Evolutionary conservation across 1,284 basidiomycete genomes (phyloP), one percentile per base, ranked within the genome.

Genomic region (Cryptococcus wingfieldii): DNA sequence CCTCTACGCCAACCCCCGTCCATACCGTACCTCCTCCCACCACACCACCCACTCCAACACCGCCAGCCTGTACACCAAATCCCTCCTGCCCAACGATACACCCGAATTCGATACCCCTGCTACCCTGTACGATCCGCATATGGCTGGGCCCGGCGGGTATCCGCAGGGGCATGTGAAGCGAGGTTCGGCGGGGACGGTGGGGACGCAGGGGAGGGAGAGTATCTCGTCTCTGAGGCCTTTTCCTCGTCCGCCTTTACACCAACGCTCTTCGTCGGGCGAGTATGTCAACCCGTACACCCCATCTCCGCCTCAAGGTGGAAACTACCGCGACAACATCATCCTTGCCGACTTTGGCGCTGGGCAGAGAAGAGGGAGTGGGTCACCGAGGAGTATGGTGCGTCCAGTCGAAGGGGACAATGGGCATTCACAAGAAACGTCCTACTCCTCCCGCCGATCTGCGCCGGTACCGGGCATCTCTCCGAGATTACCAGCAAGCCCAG

Each of bases 81-180:
- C 56, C 10, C 45, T 47, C n/a, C 41, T 23, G 18, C 42, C 37
- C 43, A 46, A 28, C 10, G 55, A 60, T n/a, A 55, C 62, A 23
- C 62, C 62, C 8, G 61, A 58, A 1, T 63, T 55, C 39, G 61
- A 60, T 31, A 56, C 61, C 19, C 61, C 61, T 12, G 52, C 53
- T 0, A 61, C 59, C 6, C 42, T 63, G 13, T 63, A 61, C 38
- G 62, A 63, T 38, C 62, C 59, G 3, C 49, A 49, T 34, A 19
- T 60, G 3, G 25, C 55, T 14, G 59, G 50, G 14, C 58, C 54
- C 0, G 46, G 43, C 16, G 23, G 14, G 3, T 60, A 60, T 27
- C 58, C 58, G 10, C 28, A 48, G 47, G 25, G 25, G 13, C 13
- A 34, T n/a, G 6, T 28, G 23, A 49, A 46, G 16, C 45, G 42